These are phyloP conservation scores for Phytophthora capsici DNA, from an alignment of 352 stramenopile genomes.

Conservation along the genomic window DNA sequence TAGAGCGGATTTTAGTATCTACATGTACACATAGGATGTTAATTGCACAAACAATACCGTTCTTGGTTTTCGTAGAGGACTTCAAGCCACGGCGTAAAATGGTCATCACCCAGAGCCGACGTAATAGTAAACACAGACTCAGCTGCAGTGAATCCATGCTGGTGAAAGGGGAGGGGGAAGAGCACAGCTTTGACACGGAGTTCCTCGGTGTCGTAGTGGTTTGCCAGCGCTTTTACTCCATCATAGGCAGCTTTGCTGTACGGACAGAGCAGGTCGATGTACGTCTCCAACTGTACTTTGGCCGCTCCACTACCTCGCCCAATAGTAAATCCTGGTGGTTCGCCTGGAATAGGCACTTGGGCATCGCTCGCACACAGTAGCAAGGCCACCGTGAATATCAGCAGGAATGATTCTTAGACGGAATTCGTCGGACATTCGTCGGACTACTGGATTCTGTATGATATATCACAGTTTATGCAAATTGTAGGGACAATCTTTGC, in stretches of 20 bases:
- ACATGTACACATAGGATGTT: too few relatives aligned
- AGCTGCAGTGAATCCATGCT: slow-evolving; percentile 69
- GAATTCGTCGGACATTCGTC: too few relatives aligned
- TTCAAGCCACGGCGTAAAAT: slow-evolving; percentile 70
- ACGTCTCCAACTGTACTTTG: slow-evolving; percentile 79
- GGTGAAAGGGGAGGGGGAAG: slow-evolving; percentile 76
- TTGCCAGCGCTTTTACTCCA: slow-evolving; percentile 66
- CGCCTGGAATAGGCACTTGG: slow-evolving; percentile 65
- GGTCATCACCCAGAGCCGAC: slow-evolving; percentile 49
- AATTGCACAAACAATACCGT: slow-evolving; percentile 33
- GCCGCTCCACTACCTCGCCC: slow-evolving; percentile 50
- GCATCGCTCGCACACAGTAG: slow-evolving; percentile 25
- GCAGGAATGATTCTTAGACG: slow-evolving; percentile 32
- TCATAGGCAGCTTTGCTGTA: slow-evolving; percentile 69
- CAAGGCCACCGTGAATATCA: slow-evolving; percentile 9
- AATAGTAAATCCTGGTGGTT: slow-evolving; percentile 72
- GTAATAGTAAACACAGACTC: slow-evolving; percentile 71
- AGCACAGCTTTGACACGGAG: slow-evolving; percentile 69
- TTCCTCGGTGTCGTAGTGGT: slow-evolving; percentile 60
- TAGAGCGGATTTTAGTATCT: neutral
- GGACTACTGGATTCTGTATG: too few relatives aligned
- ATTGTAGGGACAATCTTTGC: too few relatives aligned
- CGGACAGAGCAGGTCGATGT: slow-evolving; percentile 80
- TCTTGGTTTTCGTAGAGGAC: slow-evolving; percentile 78
- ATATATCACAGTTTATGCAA: too few relatives aligned